These are phyloP conservation scores for Solanum chacoense DNA, from an alignment of 305 asterid genomes.

Conservation along the genomic window DNA sequence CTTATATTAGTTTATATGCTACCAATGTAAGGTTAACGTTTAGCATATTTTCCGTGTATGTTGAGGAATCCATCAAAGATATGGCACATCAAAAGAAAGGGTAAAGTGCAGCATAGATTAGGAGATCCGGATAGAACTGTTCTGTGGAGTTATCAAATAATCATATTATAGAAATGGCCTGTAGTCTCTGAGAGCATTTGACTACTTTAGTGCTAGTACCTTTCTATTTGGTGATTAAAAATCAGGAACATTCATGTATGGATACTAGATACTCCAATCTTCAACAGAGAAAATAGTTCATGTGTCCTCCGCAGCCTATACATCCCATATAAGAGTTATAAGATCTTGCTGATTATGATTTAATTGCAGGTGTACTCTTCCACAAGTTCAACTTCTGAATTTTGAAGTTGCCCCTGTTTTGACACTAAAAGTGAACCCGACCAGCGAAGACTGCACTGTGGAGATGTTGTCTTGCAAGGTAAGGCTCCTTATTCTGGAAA, in stretches of 20 bases:
- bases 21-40: neutral
- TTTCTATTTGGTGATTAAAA: neutral
- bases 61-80: neutral
- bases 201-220: neutral
- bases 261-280: neutral
- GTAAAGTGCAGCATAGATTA: neutral
- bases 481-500: slow-evolving; percentile 5
- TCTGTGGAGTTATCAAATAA: neutral
- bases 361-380: slow-evolving; percentile 58
- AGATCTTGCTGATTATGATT: neutral
- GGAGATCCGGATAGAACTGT: neutral
- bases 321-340: neutral
- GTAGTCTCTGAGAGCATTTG: neutral
- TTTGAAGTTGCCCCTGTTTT: slow-evolving; percentile 73
- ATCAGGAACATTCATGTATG: neutral
- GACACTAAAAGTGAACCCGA: slow-evolving; percentile 58
- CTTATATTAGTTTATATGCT: neutral
- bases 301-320: neutral
- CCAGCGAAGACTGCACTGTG: slow-evolving; percentile 47
- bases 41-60: neutral
- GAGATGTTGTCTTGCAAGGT: slow-evolving; percentile 85
- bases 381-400: slow-evolving; percentile 59
- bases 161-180: neutral
- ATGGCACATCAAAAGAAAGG: neutral
- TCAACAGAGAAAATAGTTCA: neutral